phyloP scores from a whole-genome alignment of 2,329 filamentous ascomycete species.

The Tricladium varicosporioides region DNA sequence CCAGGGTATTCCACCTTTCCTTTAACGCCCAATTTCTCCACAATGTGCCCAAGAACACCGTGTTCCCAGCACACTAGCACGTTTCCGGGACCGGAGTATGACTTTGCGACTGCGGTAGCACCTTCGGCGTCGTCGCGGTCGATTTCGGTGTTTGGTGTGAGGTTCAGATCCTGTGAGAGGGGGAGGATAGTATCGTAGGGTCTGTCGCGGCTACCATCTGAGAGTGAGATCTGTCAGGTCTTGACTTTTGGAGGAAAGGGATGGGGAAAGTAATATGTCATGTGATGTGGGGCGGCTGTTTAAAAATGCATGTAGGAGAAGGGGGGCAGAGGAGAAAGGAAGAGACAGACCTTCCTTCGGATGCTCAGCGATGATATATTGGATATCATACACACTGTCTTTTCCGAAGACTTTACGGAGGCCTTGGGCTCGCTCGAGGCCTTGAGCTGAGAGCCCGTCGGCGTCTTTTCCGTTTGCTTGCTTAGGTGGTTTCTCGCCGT shows the following conservation, averaged over 20 bases:
- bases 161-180: constrained; percentile 51
- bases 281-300: too few species aligned
- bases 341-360: constrained; percentile 44
- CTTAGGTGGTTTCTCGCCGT: constrained; percentile 58
- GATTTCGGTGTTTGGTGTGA: constrained; percentile 52
- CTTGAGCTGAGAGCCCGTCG: constrained; percentile 48
- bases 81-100: constrained; percentile 50
- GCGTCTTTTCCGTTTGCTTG: constrained; percentile 39
- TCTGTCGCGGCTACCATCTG: constrained; percentile 48
- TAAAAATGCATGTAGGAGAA: too few species aligned
- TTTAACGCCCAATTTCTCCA: constrained; percentile 47
- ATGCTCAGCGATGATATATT: constrained; percentile 54
- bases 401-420: constrained; percentile 53
- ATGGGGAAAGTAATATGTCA: too few species aligned
- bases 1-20: constrained; percentile 34
- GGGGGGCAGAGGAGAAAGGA: too few species aligned
- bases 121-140: constrained; percentile 52
- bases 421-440: constrained; percentile 55
- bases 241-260: too few species aligned
- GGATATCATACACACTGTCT: constrained; percentile 50
- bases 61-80: constrained; percentile 61
- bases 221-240: too few species aligned
- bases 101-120: constrained; percentile 48
- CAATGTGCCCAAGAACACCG: constrained; percentile 48
- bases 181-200: constrained; percentile 56